Evolutionary conservation across 805 yeast genomes (phyloP).

Genomic region (Cyberlindnera mrakii): DNA sequence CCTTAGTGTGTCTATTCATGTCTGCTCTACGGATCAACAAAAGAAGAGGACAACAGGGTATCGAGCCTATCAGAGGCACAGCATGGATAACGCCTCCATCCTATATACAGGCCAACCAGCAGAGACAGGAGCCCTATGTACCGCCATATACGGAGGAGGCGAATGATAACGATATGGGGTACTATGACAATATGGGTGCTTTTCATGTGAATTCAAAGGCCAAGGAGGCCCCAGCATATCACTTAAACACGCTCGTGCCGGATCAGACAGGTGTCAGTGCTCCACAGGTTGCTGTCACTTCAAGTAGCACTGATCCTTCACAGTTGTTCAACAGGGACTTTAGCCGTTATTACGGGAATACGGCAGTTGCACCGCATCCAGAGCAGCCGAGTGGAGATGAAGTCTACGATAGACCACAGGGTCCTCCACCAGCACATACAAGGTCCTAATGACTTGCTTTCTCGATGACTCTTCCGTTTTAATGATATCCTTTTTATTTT

Average conservation of each 20-base stretch:
- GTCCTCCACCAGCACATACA: conserved; percentile 23
- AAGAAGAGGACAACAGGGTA: conserved; percentile 37
- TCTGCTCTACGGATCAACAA: conserved; percentile 51
- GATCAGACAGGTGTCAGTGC: conserved; percentile 19
- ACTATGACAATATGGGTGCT: conserved; percentile 21
- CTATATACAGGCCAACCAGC: conserved; percentile 36
- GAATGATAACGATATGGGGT: conserved; percentile 74
- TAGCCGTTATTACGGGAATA: conserved; percentile 15
- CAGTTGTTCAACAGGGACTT: conserved; percentile 22
- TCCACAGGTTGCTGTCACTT: conserved; percentile 1
- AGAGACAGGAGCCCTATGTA: conserved; percentile 46
- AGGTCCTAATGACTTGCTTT: background rate
- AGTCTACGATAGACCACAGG: conserved; percentile 17
- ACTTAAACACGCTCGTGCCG: conserved; percentile 16
- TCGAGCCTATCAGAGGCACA: conserved; percentile 65
- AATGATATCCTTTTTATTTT: no score
- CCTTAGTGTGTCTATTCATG: conserved; percentile 38
- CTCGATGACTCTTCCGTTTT: no score
- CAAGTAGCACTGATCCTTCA: conserved; percentile 13
- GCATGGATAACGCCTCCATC: conserved; percentile 85
- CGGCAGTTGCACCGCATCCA: conserved; percentile 1
- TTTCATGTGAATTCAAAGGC: conserved; percentile 30
- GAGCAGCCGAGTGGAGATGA: background rate
- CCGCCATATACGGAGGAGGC: conserved; percentile 67
- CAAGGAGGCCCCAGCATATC: conserved; percentile 7